Conservation (phyloP, 306 rosid species). For the Coriaria nepalensis region DNA sequence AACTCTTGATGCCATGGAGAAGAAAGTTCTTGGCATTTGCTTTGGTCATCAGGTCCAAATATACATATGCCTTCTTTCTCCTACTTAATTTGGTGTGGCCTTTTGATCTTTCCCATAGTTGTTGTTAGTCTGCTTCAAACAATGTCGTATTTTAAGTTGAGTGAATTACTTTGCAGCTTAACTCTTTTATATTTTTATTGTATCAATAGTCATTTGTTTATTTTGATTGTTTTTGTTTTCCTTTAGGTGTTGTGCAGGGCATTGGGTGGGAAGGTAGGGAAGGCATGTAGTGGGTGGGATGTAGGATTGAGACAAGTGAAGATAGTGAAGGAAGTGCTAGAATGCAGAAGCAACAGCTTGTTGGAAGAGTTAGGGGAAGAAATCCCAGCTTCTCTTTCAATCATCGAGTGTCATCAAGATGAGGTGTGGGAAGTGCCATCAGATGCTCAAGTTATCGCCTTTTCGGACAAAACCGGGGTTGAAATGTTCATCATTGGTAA, state of each 20-base stretch:
- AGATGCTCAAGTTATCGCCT: constrained; percentile 48
- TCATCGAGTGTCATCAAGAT: constrained; percentile 52
- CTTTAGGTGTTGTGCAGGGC: constrained; percentile 54
- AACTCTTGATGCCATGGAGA: constrained; percentile 44
- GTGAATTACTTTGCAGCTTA: no score
- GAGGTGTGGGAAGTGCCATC: constrained; percentile 54
- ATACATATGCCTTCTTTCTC: neutral
- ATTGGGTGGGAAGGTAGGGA: constrained; percentile 58
- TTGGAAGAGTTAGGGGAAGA: constrained; percentile 13
- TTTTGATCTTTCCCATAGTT: no score
- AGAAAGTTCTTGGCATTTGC: constrained; percentile 63
- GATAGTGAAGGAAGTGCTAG: constrained; percentile 20
- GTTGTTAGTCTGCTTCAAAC: no score
- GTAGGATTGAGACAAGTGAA: constrained; percentile 42
- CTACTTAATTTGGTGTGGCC: neutral
- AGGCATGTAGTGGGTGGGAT: constrained; percentile 50
- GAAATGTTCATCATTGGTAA: constrained; percentile 48
- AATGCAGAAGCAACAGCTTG: constrained; percentile 1
- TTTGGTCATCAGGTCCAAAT: constrained; percentile 51
- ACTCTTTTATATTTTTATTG: no score
- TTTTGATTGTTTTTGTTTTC: no score
- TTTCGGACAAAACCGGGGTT: constrained; percentile 51
- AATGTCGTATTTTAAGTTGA: no score
- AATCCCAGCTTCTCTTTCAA: constrained; percentile 29
- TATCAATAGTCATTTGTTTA: no score